Base-by-base conservation (phyloP, 2,329 filamentous ascomycete species). In the Ambrosiella cleistominuta region DNA sequence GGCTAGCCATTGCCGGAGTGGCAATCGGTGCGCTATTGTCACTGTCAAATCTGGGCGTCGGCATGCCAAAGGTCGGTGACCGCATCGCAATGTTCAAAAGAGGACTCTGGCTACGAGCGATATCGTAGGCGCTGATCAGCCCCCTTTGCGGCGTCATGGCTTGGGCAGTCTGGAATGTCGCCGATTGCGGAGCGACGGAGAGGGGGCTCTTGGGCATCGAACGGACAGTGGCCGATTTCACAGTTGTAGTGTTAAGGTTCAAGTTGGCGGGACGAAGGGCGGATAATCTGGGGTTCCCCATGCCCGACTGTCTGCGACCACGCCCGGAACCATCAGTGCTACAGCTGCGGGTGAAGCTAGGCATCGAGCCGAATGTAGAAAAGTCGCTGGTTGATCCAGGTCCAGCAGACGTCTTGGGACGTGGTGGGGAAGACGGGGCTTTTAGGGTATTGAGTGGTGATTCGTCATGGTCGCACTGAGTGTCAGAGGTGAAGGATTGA, bases 401-500 rank as follows among this genome's bases (percentile, higher is more conserved):
- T 1, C 59, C 59, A 8, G 59, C 59, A 9, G 59, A 60, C 2
- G 59, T 60, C 36, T 54, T 54, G 1, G 59, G 59, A 13, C 59
- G 50, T 55, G 57, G 49, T 13, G 58, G 57, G 7, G 57, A 52
- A n/a, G 15, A 15, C 42, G 35, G 39, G 7, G n/a, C 17, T 19
- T 37, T 35, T n/a, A 12, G 11, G 13, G 44, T 15, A 47, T 8
- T 15, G n/a, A 17, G 19, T 9, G 52, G 53, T n/a, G 13, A 12
- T 15, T 57, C 54, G 36, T 50, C 50, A 15, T 47, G 36, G 19
- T 57, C 49, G 19, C 19, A 8, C n/a, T 47, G 11, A 11, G 77
- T 68, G 59, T 72, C 72, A 68, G 75, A 74, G 3, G 72, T 71
- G 57, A 78, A 68, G 63, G 77, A 80, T 51, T 70, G 69, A 40